Percentiles rank a stretch among this genome's conserved stretches.
phyloP scores from a whole-genome alignment of 129 eudicot genomes.

The Solidago caesia region DNA sequence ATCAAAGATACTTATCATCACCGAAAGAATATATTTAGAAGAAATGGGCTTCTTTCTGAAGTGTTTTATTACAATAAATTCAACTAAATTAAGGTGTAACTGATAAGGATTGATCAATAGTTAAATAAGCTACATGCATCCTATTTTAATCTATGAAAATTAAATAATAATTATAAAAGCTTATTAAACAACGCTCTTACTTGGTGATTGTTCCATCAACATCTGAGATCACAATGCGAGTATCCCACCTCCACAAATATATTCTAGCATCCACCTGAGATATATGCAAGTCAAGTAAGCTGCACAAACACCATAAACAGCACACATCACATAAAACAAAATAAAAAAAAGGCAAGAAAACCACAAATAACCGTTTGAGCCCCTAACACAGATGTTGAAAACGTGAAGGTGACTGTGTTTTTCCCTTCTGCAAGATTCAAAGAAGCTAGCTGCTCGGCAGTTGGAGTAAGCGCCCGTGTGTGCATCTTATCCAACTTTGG shows the following conservation, averaged over 20 bases:
- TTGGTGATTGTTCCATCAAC: constrained; percentile 99
- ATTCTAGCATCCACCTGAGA: constrained; percentile 94
- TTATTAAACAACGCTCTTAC: constrained; percentile 31
- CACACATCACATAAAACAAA: not conserved
- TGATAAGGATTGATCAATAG: not conserved
- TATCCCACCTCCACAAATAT: constrained; percentile 92
- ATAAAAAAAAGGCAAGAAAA: constrained; percentile 16
- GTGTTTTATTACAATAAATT: too few relatives aligned
- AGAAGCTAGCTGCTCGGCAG: constrained; percentile 83
- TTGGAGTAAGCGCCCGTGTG: constrained; percentile 56
- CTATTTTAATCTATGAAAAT: not conserved
- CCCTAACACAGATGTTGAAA: constrained; percentile 83
- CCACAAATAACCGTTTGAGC: constrained; percentile 64
- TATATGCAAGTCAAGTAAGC: constrained; percentile 26
- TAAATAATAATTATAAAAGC: too few relatives aligned
- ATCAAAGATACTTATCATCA: too few relatives aligned
- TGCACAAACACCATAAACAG: not conserved
- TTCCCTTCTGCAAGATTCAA: constrained; percentile 80
- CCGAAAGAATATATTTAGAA: too few relatives aligned
- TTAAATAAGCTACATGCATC: not conserved
- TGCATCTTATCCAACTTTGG: constrained; percentile 42
- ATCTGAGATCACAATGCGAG: constrained; percentile 89
- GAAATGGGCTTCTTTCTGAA: too few relatives aligned
- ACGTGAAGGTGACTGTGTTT: constrained; percentile 72
- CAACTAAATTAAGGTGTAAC: not conserved